Base-by-base conservation (phyloP, 2,329 filamentous ascomycete species). In the Claviceps purpurea region DNA sequence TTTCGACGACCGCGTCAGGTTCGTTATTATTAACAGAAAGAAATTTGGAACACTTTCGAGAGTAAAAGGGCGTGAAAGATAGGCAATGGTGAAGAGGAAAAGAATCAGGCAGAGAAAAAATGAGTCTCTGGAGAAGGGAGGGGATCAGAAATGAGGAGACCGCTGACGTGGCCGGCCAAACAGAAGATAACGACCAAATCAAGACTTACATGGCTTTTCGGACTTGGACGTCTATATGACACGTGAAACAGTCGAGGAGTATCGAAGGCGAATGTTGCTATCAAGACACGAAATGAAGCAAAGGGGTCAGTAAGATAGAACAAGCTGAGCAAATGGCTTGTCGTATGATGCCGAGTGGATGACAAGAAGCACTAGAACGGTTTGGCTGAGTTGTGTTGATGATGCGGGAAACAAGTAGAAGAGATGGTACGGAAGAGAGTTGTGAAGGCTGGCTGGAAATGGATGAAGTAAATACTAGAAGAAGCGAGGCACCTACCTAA, bases 251-350 rank as follows among this genome's bases (percentile, higher is more conserved):
- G 61, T 51, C 59, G 59, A 57, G 53, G 56, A 61, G 61, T 62
- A 62, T 62, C 59, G 58, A 65, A 59, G 66, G 63, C 62, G 68
- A 68, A 70, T 68, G 69, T 67, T 69, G 70, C 67, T 73, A 73
- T 74, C 75, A 76, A 72, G 70, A 68, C 66, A 67, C 65, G 70
- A 68, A 64, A 72, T 72, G 70, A 75, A 79, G 74, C 71, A 73
- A 79, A 72, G 78, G 72, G 69, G 70, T 74, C 73, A 75, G 71
- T 73, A 75, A 74, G 72, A 78, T 76, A 73, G 74, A 73, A 72
- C 72, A 68, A 76, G 74, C 73, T 78, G 67, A 77, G 74, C 76
- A 78, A 79, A 74, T 74, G 72, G 66, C 66, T 59, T 64, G 60
- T 60, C 58, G 58, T 62, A 63, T 64, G 62, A 64, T 62, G 63